Base-by-base conservation (phyloP, 495 filamentous ascomycete genomes). In the Neurospora sp. region DNA sequence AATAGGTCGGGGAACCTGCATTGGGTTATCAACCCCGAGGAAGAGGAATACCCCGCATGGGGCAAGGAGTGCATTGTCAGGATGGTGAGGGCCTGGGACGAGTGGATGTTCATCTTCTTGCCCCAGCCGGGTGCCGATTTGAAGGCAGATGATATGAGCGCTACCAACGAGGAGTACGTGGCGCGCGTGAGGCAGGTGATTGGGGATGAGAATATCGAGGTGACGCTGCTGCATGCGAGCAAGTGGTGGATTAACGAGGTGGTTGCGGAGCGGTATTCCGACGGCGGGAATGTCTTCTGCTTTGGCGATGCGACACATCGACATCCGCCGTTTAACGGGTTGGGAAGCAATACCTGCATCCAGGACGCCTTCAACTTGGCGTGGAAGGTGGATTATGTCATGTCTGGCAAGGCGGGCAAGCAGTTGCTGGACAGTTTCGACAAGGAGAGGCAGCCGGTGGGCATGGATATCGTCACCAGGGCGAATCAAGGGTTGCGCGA, bases 1-100 rank as follows among this genome's bases (percentile, higher is more conserved):
- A 77, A 83, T 65, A 82, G 88, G 0, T 80, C 78, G 16, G 88
- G 88, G 0, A 88, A 88, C 73, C 82, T 90, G 38, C 87, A 90
- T 72, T 89, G 86, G 86, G 79, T 83, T 0, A 75, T 83, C 41
- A 74, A 76, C 18, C 84, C 80, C 8, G 79, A 83, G 42, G 71
- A 76, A 12, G 75, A 76, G 31, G 69, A 80, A 12, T 18, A 68
- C 4, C 84, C 84, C 4, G 76, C 77, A 0, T 85, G 79, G 74
- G 79, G 80, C 22, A 78, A 77, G 76, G 76, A 79, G 3, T 77
- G 77, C 18, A 76, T 80, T 44, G 79, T 83, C 31, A 75, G 81
- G 20, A 84, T 85, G 78, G 82, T 86, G 8, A 74, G 76, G 71
- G 82, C 85, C 2, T 85, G 83, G 79, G 77, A 78, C 38, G 81